phyloP scores from a whole-genome alignment of 23 red algal genomes.

The Gracilariopsis chorda region DNA sequence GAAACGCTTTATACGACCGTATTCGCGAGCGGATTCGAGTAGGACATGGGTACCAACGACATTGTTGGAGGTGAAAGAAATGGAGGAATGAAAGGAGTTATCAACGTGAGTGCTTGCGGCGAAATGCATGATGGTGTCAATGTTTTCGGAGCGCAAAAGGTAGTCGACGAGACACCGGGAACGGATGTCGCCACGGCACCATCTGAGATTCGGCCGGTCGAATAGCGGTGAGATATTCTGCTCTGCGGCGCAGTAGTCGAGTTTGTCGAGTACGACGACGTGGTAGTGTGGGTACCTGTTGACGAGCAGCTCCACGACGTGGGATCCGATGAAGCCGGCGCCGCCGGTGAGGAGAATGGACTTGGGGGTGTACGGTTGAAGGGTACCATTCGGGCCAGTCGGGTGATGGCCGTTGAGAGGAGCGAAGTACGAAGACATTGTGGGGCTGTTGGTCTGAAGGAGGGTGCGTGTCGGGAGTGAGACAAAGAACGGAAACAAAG shows the following conservation, averaged over 20 bases:
- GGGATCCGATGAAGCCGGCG: conserved; percentile 97
- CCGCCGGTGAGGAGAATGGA: conserved; percentile 94
- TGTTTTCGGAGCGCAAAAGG: conserved; percentile 71
- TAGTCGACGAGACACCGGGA: conserved; percentile 86
- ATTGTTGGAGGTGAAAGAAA: conserved; percentile 92
- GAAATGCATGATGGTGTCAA: conserved; percentile 99
- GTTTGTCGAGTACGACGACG: conserved; percentile 86
- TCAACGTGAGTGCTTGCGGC: conserved; percentile 98
- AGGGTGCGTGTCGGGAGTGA: too few relatives aligned
- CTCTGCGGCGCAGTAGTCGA: conserved; percentile 89
- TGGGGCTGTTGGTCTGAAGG: too few relatives aligned
- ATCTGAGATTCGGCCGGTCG: conserved; percentile 67
- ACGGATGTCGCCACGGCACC: conserved; percentile 91
- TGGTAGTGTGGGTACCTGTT: conserved; percentile 70
- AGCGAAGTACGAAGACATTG: background rate
- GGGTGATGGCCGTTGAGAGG: background rate
- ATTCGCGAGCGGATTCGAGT: conserved; percentile 83
- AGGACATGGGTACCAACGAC: conserved; percentile 96
- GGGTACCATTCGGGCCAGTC: background rate
- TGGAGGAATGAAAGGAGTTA: conserved; percentile 86
- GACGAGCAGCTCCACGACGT: conserved; percentile 78
- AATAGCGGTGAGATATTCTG: conserved; percentile 70
- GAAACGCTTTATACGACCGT: conserved; percentile 70
- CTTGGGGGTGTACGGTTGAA: background rate
- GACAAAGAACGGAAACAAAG: too few relatives aligned